Base-by-base conservation (phyloP, 164 flowering plant species). In the Hamamelis virginiana region DNA sequence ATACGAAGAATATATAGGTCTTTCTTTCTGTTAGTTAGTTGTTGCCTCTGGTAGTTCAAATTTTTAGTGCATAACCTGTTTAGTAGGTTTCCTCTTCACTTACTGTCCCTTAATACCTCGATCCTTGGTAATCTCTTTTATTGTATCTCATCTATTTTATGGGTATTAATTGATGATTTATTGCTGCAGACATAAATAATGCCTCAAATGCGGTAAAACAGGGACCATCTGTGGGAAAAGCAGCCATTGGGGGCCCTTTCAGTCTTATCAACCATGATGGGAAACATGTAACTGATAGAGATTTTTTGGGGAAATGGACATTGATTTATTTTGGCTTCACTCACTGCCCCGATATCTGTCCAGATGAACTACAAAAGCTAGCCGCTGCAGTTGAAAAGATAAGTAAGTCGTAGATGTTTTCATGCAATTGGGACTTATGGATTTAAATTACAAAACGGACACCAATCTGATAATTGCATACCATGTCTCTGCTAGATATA, bases 271-370 rank as follows among this genome's bases (percentile, higher is more conserved):
- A 91, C 66, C 91, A 89, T 72, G 81, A 91, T 27, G 98, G 98
- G 55, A 91, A 87, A 77, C 41, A 71, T 51, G 96, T 92, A 9
- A 86, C 96, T 18, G 96, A 91, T 13, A 84, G 80, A 58, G 89
- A 89, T 73, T 91, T 92, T 27, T 0, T 76, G 69, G 97, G 96
- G 48, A 86, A 85, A 55, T 95, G 98, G 98, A 91, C 77, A 52
- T n/a, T 92, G 73, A 69, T 95, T 55, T 95, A 95, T 78, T 95
- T 95, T 79, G 98, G 97, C 48, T 92, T 95, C 76, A 95, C 98
- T 21, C 96, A 91, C 76, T 95, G 98, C 78, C 98, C 98, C 67
- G 97, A 95, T 77, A 95, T 95, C 72, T 95, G 98, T 71, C 97
- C 98, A 23, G 97, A 90, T 71, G 97, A 92, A 76, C 87, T 95